Evolutionary conservation across 2,329 filamentous ascomycete genomes (phyloP).

Genomic region (Blastomyces gilchristii): DNA sequence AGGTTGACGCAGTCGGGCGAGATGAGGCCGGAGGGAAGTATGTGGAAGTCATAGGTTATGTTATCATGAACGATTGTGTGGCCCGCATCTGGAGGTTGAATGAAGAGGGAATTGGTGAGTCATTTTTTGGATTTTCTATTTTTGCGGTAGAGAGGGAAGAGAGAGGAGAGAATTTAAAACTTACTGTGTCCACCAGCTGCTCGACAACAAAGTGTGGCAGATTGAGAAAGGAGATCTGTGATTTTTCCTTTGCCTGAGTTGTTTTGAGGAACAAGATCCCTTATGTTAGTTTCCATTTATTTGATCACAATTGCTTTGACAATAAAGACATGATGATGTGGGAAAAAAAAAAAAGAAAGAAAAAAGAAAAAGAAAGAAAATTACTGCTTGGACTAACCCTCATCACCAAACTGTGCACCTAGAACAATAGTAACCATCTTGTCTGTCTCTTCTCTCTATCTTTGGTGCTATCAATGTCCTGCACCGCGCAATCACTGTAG

Average conservation of each 20-base stretch:
- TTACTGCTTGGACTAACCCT: conserved; percentile 25
- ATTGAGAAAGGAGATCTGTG: conserved; percentile 38
- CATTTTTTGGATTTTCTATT: neutral
- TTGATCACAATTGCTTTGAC: conserved; percentile 1
- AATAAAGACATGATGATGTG: neutral
- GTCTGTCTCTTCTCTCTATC: conserved; percentile 7
- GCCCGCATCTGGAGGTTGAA: conserved; percentile 30
- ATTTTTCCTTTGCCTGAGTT: conserved; percentile 39
- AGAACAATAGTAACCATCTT: conserved; percentile 35
- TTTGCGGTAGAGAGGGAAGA: neutral
- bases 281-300: conserved; percentile 4
- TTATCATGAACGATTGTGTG: conserved; percentile 40
- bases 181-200: conserved; percentile 39
- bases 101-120: neutral
- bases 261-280: neutral
- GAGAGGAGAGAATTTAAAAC: conserved; percentile 16
- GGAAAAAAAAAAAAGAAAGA: too few relatives aligned
- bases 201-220: conserved; percentile 36
- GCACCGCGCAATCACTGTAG: neutral
- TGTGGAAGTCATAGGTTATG: conserved; percentile 41
- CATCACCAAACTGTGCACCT: conserved; percentile 41
- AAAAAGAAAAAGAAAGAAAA: too few relatives aligned
- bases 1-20: conserved; percentile 38
- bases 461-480: neutral
- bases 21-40: conserved; percentile 34